These are phyloP conservation scores for Cutaneotrichosporon cutaneum DNA, from an alignment of 1,284 basidiomycete genomes.

Conservation along the genomic window DNA sequence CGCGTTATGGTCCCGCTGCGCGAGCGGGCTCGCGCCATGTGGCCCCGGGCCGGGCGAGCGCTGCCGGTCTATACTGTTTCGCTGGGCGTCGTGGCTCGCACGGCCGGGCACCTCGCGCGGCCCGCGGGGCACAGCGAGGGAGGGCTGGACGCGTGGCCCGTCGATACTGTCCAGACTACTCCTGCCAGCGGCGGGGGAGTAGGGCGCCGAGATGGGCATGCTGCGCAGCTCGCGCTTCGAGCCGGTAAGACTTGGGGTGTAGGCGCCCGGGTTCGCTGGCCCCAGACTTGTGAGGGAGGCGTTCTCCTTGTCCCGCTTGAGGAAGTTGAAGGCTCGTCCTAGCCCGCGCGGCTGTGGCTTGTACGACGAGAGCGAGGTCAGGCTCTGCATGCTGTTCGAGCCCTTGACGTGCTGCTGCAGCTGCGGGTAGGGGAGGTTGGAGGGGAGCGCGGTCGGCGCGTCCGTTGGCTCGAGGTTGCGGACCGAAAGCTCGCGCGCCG, in stretches of 20 bases:
- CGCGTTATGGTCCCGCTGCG: slow-evolving; percentile 6
- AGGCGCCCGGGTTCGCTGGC: slow-evolving; percentile 1
- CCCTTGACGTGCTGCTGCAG: slow-evolving; percentile 46
- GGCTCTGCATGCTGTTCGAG: slow-evolving; percentile 31
- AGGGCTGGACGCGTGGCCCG: slow-evolving; percentile 9
- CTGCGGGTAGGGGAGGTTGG: slow-evolving; percentile 70
- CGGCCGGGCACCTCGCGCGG: slow-evolving; percentile 13
- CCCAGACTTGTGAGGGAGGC: slow-evolving; percentile 9
- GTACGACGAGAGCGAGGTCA: slow-evolving; percentile 28
- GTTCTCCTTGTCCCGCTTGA: slow-evolving; percentile 40
- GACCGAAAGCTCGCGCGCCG: slow-evolving; percentile 47
- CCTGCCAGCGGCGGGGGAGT: background rate
- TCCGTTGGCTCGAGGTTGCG: slow-evolving; percentile 44
- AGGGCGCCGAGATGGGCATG: slow-evolving; percentile 6
- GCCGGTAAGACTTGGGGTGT: background rate
- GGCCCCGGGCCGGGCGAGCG: slow-evolving; percentile 7
- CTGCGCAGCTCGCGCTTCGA: slow-evolving; percentile 17
- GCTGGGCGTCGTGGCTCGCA: slow-evolving; percentile 12
- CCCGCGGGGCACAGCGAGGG: slow-evolving; percentile 10
- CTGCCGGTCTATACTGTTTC: background rate
- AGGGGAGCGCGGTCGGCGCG: slow-evolving; percentile 54
- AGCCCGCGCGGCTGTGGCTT: slow-evolving; percentile 23
- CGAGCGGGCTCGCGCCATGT: slow-evolving; percentile 16
- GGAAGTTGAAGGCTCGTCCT: slow-evolving; percentile 22
- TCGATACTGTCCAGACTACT: slow-evolving; percentile 10